These are phyloP conservation scores for Xylariaceae sp. DNA, from an alignment of 2,329 filamentous ascomycete species.

Conservation along the genomic window DNA sequence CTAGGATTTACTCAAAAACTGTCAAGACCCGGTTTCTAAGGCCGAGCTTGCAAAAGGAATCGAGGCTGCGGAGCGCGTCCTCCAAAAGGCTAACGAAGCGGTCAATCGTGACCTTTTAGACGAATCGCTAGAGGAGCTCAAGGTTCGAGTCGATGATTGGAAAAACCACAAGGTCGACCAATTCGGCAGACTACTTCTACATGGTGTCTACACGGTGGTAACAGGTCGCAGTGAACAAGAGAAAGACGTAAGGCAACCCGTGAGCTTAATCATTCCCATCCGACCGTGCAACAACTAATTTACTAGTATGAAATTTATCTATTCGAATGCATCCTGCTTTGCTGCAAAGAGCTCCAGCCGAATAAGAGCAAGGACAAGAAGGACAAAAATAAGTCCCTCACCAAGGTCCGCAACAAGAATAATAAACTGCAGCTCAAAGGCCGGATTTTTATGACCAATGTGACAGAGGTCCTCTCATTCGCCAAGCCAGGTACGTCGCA, in stretches of 20 bases:
- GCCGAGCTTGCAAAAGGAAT: conserved; percentile 78
- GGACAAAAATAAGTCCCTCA: conserved; percentile 64
- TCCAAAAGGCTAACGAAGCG: conserved; percentile 87
- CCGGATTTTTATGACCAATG: conserved; percentile 98
- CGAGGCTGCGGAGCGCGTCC: conserved; percentile 79
- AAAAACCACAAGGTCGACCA: conserved; percentile 88
- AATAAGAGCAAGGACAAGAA: conserved; percentile 84
- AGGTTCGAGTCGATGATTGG: conserved; percentile 91
- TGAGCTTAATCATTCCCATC: conserved; percentile 42
- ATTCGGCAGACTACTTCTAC: conserved; percentile 88
- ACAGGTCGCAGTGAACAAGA: conserved; percentile 90
- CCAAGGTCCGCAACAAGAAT: conserved; percentile 68
- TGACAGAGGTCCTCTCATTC: conserved; percentile 89
- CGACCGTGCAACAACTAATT: conserved; percentile 27
- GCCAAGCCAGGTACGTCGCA: conserved; percentile 79
- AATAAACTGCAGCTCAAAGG: conserved; percentile 94
- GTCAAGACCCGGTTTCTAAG: conserved; percentile 73
- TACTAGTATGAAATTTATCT: conserved; percentile 93
- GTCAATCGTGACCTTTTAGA: conserved; percentile 86
- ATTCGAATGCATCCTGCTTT: conserved; percentile 93
- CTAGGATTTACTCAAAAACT: conserved; percentile 83
- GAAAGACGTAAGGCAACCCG: conserved; percentile 73
- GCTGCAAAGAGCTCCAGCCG: conserved; percentile 92
- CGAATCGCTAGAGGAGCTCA: conserved; percentile 83
- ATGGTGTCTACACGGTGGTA: conserved; percentile 89